Evolutionary conservation across 306 rosid species (phyloP).

Genomic region (Echinosophora koreensis): DNA sequence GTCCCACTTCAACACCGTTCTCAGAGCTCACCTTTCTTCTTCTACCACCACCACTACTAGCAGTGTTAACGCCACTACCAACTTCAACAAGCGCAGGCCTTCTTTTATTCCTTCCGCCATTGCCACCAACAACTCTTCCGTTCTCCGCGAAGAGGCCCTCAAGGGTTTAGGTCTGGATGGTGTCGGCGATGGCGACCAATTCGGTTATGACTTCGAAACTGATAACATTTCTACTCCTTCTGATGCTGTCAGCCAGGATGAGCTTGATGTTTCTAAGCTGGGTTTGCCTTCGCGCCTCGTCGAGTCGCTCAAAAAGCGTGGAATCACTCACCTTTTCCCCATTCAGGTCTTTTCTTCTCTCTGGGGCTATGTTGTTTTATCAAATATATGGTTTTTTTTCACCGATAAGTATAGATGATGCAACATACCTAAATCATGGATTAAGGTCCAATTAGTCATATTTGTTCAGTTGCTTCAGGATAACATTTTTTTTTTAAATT

Average conservation of each 20-base stretch:
- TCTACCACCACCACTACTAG: no score
- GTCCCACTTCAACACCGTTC: slow-evolving; percentile 50
- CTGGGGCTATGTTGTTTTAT: not conserved
- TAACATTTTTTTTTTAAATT: not conserved
- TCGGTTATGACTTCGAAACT: slow-evolving; percentile 42
- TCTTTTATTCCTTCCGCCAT: slow-evolving; percentile 62
- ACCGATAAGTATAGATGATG: not conserved
- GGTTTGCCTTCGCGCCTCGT: slow-evolving; percentile 68
- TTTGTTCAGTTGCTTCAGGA: not conserved
- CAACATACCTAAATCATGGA: not conserved
- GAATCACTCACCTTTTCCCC: slow-evolving; percentile 84
- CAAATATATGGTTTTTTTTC: not conserved
- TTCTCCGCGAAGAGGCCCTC: slow-evolving; percentile 72
- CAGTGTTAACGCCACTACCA: not conserved
- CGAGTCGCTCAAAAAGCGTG: slow-evolving; percentile 67
- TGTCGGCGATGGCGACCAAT: slow-evolving; percentile 31
- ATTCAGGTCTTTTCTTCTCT: slow-evolving; percentile 65
- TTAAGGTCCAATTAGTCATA: not conserved
- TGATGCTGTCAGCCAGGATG: slow-evolving; percentile 46
- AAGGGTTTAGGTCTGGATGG: slow-evolving; percentile 57
- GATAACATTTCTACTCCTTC: slow-evolving; percentile 7
- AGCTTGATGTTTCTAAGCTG: slow-evolving; percentile 75
- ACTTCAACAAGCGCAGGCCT: slow-evolving; percentile 28
- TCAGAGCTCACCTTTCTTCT: slow-evolving; percentile 42
- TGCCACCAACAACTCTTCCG: slow-evolving; percentile 80